These are phyloP conservation scores for Phaeophleospora eucalypticola DNA, from an alignment of 2,329 filamentous ascomycete genomes.

Conservation along the genomic window DNA sequence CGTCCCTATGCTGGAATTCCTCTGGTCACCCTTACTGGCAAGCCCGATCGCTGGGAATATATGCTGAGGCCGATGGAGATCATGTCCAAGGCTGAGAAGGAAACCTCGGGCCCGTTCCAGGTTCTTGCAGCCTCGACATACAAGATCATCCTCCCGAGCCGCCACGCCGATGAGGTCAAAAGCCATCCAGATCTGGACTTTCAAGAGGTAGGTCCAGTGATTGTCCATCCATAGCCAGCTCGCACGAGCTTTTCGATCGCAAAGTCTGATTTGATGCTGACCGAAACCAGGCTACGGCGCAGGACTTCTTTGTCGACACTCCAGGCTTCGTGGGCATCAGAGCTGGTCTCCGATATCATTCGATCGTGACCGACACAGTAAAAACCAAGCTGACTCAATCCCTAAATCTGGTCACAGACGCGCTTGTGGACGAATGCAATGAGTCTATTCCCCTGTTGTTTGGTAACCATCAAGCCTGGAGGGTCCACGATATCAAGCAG, in stretches of 20 bases:
- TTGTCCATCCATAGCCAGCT: too few species aligned
- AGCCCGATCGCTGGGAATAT: not conserved
- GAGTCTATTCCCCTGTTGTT: conserved; percentile 4
- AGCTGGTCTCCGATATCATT: conserved; percentile 4
- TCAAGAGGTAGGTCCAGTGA: too few species aligned
- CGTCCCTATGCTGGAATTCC: conserved; percentile 2
- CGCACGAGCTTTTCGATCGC: too few species aligned
- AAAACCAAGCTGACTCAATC: conserved; percentile 17
- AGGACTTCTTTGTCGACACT: conserved; percentile 16
- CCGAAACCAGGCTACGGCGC: conserved; percentile 1
- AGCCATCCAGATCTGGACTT: conserved; percentile 20
- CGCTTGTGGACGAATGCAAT: conserved; percentile 3
- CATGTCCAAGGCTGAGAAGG: not conserved
- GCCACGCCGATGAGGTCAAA: conserved; percentile 2
- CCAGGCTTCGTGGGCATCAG: conserved; percentile 17
- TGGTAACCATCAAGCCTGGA: conserved; percentile 6
- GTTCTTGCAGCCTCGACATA: conserved; percentile 4
- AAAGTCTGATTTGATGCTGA: too few species aligned
- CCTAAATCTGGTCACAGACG: conserved; percentile 10
- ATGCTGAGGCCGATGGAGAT: not conserved
- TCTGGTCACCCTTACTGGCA: not conserved
- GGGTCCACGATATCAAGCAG: conserved; percentile 20
- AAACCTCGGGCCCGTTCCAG: too few species aligned
- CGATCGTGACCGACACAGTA: conserved; percentile 15
- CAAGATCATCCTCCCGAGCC: conserved; percentile 5